Base-by-base conservation (phyloP, 441 rosid genomes). In the Cnidoscolus chayamansa region DNA sequence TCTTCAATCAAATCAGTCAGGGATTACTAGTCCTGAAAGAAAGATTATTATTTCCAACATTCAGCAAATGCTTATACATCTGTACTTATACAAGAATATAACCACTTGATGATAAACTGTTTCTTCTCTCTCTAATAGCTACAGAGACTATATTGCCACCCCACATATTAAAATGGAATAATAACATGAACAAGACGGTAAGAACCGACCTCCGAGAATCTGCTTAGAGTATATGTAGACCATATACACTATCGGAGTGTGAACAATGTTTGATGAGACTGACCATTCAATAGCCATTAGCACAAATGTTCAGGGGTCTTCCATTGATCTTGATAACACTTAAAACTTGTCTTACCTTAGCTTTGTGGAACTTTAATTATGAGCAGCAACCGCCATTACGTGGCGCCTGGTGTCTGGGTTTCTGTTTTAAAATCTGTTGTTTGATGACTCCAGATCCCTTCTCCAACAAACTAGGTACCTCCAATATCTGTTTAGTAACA, bases 381-480 rank as follows among this genome's bases (percentile, higher is more conserved):
- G 78, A 81, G 80, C 92, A 86, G 80, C 93, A 89, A 63, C 81
- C 50, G 64, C 81, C 72, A 10, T 59, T 51, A 31, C 8, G 78
- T 56, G 78, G 66, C 17, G 74, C 61, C 49, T 63, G 61, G 62
- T 31, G 58, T n/a, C 54, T 80, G 77, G 80, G 80, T 73, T 78
- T 80, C 79, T 85, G 82, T 63, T 73, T 82, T 80, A 85, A 49
- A 50, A 73, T 72, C 58, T 84, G 85, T 61, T 68, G 86, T 72
- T 86, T 89, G 67, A 81, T 79, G 2, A 72, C 81, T 10, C 62
- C 82, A 0, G 88, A 87, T 66, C 94, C 94, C 45, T 86, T 78
- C 74, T 87, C 88, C 65, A 80, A 9, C 74, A 89, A 77, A 66
- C 78, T 76, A 19, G 94, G 92, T 20, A 76, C 88, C 74, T 87